Evolutionary conservation across 176 grass and related monocot species (phyloP).

Genomic region (Oryza longistaminata): DNA sequence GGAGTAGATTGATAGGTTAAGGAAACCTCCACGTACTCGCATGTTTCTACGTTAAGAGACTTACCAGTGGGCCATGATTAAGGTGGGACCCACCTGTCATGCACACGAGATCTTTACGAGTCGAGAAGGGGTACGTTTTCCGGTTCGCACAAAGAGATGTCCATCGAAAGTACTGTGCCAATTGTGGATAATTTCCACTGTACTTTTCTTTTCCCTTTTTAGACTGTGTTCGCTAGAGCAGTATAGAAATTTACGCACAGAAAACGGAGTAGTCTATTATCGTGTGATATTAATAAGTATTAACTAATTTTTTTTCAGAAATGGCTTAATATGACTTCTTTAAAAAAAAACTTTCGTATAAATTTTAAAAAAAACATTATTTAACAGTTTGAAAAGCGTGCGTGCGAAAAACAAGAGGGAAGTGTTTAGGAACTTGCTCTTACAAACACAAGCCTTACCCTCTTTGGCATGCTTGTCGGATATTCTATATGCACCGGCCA

Average conservation of each 20-base stretch:
- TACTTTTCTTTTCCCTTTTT: neutral
- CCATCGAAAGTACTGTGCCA: neutral
- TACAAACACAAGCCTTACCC: too few relatives aligned
- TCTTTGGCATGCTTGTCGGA: neutral
- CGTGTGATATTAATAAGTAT: too few relatives aligned
- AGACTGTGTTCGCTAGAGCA: too few relatives aligned
- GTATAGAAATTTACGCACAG: accelerated
- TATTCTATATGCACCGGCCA: neutral
- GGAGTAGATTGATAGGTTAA: neutral
- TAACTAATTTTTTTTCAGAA: too few relatives aligned
- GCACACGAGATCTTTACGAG: accelerated
- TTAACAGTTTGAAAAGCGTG: too few relatives aligned
- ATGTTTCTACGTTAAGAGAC: too few relatives aligned
- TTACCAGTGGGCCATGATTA: neutral
- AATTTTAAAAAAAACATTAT: too few relatives aligned
- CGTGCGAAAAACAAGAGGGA: too few relatives aligned
- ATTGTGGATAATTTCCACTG: neutral
- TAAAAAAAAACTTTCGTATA: too few relatives aligned
- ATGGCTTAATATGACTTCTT: too few relatives aligned
- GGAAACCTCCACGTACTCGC: neutral
- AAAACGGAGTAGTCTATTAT: too few relatives aligned
- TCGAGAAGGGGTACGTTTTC: neutral
- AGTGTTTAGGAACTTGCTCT: too few relatives aligned
- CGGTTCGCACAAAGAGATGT: neutral
- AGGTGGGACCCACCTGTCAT: neutral